Percentiles rank a stretch among this genome's conserved stretches.
Evolutionary conservation across 352 stramenopile genomes (phyloP).

Genomic region (Globisporangium acanthophoron): DNA sequence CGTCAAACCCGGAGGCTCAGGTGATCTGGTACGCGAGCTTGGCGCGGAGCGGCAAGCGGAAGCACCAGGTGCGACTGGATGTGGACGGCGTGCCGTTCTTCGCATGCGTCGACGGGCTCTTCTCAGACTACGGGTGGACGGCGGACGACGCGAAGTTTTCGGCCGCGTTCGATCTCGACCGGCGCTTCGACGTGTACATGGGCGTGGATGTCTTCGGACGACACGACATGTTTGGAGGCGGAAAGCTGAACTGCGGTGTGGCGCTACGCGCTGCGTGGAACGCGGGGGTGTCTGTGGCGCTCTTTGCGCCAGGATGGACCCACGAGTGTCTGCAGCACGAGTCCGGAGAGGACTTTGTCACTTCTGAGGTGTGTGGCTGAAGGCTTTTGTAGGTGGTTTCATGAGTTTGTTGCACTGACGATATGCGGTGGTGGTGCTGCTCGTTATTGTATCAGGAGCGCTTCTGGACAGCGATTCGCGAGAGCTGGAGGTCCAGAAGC

Average conservation of each 20-base stretch:
- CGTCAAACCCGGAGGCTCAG: constrained; percentile 19
- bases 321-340: constrained; percentile 33
- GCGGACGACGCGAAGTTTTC: constrained; percentile 37
- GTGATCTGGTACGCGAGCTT: constrained; percentile 59
- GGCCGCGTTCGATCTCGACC: constrained; percentile 31
- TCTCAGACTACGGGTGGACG: constrained; percentile 43
- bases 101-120: constrained; percentile 39
- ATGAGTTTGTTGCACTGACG: not conserved
- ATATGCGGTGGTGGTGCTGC: not conserved
- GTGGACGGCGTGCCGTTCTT: constrained; percentile 35
- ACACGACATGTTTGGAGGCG: constrained; percentile 29
- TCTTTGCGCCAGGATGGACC: constrained; percentile 35
- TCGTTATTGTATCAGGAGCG: constrained; percentile 8
- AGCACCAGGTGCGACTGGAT: constrained; percentile 36
- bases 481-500: constrained; percentile 28
- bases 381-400: not conserved
- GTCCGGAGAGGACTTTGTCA: constrained; percentile 17
- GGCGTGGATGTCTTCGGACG: constrained; percentile 47
- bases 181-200: constrained; percentile 55
- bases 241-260: constrained; percentile 26
- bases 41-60: constrained; percentile 21
- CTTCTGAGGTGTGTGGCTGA: constrained; percentile 11
- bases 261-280: constrained; percentile 31
- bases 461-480: constrained; percentile 25
- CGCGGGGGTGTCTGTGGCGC: constrained; percentile 27